phyloP scores from a whole-genome alignment of 2,329 filamentous ascomycete species.

The Fusarium piperis region DNA sequence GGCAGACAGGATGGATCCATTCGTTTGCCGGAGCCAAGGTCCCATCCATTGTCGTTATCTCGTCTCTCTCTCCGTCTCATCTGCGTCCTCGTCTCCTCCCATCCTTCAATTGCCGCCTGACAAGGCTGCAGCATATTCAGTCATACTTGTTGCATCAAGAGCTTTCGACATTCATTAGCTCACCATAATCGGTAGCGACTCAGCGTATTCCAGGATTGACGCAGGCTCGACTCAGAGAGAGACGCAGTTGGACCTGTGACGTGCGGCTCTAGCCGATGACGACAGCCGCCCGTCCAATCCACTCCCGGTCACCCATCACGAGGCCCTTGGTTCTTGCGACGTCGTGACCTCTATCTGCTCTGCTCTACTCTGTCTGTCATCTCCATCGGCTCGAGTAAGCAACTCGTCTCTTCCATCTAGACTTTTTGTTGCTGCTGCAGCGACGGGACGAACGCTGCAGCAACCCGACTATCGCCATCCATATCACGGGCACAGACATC shows the following conservation, averaged over 20 bases:
- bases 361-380: background rate
- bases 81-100: background rate
- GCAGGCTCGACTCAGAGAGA: constrained; percentile 6
- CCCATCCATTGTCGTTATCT: constrained; percentile 22
- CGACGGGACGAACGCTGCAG: constrained; percentile 19
- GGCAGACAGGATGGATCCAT: background rate
- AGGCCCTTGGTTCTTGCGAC: constrained; percentile 37
- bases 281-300: constrained; percentile 36
- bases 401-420: constrained; percentile 2
- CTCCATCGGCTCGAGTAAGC: constrained; percentile 1
- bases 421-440: constrained; percentile 6
- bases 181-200: background rate
- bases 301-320: constrained; percentile 40
- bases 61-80: background rate
- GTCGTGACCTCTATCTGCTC: constrained; percentile 26
- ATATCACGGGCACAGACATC: constrained; percentile 15
- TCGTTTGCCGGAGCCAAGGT: constrained; percentile 14
- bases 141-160: background rate
- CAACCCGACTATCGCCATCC: constrained; percentile 11
- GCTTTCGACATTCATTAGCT: background rate
- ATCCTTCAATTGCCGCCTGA: constrained; percentile 18
- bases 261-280: constrained; percentile 44
- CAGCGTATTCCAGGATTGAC: background rate
- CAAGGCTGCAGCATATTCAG: background rate
- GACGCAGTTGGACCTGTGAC: constrained; percentile 31